Base-by-base conservation (phyloP, 805 yeast genomes). In the Candida verbasci region DNA sequence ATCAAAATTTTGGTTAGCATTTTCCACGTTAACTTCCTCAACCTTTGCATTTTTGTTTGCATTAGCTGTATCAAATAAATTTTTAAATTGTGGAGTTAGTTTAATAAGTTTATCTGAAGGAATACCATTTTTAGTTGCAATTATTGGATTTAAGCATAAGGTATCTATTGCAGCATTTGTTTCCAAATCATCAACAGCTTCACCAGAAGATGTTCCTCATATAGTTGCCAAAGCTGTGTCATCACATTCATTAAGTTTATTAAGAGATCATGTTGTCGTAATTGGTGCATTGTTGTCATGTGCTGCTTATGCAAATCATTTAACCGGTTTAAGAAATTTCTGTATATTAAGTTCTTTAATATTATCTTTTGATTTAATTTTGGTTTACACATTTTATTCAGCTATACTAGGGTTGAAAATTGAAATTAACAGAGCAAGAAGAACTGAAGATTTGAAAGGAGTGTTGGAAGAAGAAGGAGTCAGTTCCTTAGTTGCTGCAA, bases 401-500 rank as follows among this genome's bases (percentile, higher is more conserved):
- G 88, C 96, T 3, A 76, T 86, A 37, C 73, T 91, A 47, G 80
- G 95, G 2, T 72, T 91, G 58, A 91, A 91, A 62, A 79, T 91
- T 31, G 96, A 93, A 60, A 86, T 91, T 57, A 79, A 78, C 55
- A 71, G 85, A 42, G 93, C 93, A 38, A 86, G 89, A 60, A 78
- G 86, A 46, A 83, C 87, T 31, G 79, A 86, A 41, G 76, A 78
- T 38, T 74, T 88, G 54, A 80, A 82, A 54, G 79, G 77, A 44
- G 87, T 86, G 20, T 69, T 91, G 45, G 93, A 89, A 65, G 98
- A 91, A 56, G 98, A 91, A 53, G 97, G 98, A 17, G 76, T 91
- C 23, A 73, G 84, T 29, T 76, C 78, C 26, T 58, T 67, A 31
- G 83, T 84, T 23, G 96, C 96, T 7, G 57, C 58, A 9, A 79